Evolutionary conservation across 2,329 filamentous ascomycete species (phyloP).

Genomic region (Epicoccum sorghinum): DNA sequence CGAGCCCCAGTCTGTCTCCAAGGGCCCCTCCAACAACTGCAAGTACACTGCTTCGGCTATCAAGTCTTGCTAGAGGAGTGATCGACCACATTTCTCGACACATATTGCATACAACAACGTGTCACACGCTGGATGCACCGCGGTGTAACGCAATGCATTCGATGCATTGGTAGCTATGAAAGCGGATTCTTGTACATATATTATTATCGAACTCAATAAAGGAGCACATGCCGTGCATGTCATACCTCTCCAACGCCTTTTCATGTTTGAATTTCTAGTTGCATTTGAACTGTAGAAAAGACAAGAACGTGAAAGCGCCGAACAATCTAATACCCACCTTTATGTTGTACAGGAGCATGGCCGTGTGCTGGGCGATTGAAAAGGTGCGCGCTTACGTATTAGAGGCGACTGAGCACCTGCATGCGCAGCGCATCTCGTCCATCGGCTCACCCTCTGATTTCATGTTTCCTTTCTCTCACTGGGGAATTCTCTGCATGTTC

Average conservation of each 20-base stretch:
- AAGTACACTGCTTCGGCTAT: constrained; percentile 41
- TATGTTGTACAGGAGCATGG: too few species aligned
- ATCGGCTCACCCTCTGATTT: too few species aligned
- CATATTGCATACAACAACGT: neutral
- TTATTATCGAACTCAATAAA: constrained; percentile 2
- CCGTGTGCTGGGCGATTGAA: too few species aligned
- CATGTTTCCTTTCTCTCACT: too few species aligned
- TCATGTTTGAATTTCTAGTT: too few species aligned
- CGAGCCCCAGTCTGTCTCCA: constrained; percentile 38
- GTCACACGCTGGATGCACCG: constrained; percentile 19
- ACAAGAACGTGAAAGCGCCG: too few species aligned
- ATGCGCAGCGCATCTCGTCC: too few species aligned
- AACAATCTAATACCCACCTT: too few species aligned
- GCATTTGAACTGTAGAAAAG: too few species aligned
- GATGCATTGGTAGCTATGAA: constrained; percentile 21
- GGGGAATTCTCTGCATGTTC: too few species aligned
- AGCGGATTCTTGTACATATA: constrained; percentile 31
- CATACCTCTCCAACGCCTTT: neutral
- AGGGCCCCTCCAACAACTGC: constrained; percentile 38
- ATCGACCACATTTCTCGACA: neutral
- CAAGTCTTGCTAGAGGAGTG: constrained; percentile 35
- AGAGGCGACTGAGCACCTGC: too few species aligned
- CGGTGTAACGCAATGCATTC: constrained; percentile 12
- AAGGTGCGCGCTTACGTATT: too few species aligned
- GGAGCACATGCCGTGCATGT: constrained; percentile 17